phyloP scores from a whole-genome alignment of 352 stramenopile genomes.

The Pseudoperonospora humuli region DNA sequence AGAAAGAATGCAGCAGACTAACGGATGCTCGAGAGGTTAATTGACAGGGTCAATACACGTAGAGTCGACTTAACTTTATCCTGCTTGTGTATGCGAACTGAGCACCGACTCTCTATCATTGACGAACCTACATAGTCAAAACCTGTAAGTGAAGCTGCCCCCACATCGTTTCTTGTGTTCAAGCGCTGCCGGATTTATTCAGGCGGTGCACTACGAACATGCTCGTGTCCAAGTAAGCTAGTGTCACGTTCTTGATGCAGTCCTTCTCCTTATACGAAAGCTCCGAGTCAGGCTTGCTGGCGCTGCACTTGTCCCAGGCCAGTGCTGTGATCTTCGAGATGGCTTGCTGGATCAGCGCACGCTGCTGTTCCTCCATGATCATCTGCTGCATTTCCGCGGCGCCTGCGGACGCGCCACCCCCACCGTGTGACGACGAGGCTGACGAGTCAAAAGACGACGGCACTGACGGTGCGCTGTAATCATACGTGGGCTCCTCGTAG shows the following conservation, averaged over 20 bases:
- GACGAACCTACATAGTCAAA: too few relatives aligned
- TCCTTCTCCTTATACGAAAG: constrained; percentile 73
- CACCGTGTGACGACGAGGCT: constrained; percentile 15
- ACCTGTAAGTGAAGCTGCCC: too few relatives aligned
- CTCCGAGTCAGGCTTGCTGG: constrained; percentile 72
- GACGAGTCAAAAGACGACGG: constrained; percentile 34
- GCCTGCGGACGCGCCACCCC: constrained; percentile 22
- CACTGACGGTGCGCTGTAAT: constrained; percentile 44
- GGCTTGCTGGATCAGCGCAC: constrained; percentile 79
- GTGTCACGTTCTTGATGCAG: constrained; percentile 86
- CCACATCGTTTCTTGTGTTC: constrained; percentile 2
- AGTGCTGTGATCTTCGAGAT: constrained; percentile 86
- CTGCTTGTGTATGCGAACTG: constrained; percentile 2
- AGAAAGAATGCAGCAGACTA: neutral
- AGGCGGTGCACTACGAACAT: constrained; percentile 80
- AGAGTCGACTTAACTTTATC: constrained; percentile 14
- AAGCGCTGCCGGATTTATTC: constrained; percentile 56
- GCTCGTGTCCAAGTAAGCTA: constrained; percentile 83
- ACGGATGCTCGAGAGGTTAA: neutral
- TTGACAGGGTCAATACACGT: constrained; percentile 1
- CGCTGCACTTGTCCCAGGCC: constrained; percentile 86
- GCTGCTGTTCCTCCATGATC: constrained; percentile 84
- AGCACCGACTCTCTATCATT: too few relatives aligned
- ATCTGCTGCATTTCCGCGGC: constrained; percentile 70
- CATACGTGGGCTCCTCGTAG: constrained; percentile 73